Evolutionary conservation across 1,284 basidiomycete genomes (phyloP), one percentile per base, ranked within the genome.

Genomic region (Xerocomus amazonicus): DNA sequence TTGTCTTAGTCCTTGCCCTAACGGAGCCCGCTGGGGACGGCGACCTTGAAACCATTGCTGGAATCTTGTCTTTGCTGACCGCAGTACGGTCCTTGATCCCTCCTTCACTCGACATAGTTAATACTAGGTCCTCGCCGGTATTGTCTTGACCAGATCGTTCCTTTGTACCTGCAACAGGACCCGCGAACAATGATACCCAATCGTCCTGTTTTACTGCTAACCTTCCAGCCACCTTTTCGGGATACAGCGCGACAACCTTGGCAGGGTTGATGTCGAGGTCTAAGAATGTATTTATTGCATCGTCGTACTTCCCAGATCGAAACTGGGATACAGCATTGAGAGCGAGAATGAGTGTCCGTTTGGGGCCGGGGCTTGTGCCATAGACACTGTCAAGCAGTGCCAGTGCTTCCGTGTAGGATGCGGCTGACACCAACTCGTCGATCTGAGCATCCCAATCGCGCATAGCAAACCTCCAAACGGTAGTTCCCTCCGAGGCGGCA

Each of bases 151-250:
- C 37, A 16, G 35, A 40, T 31, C n/a, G 19, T n/a, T 65, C 61
- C 45, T 51, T 59, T 32, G 45, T 3, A 6, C 51, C 54, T 12
- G 59, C 33, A 35, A 55, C 57, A 12, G 86, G 86, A 0, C 93
- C 95, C 9, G 93, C 95, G 67, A 92, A 98, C 8, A 96, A 70
- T 3, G 77, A 73, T 63, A 95, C 87, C 91, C 94, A 96, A n/a
- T 78, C 73, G 1, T 83, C 78, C 32, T 71, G 77, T 13, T 84
- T 79, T 0, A 87, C 79, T 12, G 84, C 75, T 10, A 98, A 70
- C 29, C 88, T 76, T 4, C 96, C 96, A 0, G 93, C 80, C 2
- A 99, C 81, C 14, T 74, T 75, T 41, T 87, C 78, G 0, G 93
- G 91, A 66, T 91, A 99, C 4, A 98, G 73, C 1, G 94, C 89